A percentile compares a stretch with the other conserved stretches of the same genome.
Conservation (phyloP, 371 early-diverging fungal genomes). For the Smittium mucronatum region DNA sequence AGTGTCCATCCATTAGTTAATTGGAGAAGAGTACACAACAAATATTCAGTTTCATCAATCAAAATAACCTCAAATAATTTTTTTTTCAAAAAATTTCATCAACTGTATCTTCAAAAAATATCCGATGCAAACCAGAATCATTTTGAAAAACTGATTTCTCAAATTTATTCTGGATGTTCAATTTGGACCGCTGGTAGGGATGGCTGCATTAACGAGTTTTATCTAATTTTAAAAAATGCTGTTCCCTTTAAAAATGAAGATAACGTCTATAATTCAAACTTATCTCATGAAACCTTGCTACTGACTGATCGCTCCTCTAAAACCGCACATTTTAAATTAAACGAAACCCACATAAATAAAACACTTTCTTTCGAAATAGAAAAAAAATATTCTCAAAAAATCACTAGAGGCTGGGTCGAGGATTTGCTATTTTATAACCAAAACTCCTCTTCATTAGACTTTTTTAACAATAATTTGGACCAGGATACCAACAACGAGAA, state of each 20-base stretch:
- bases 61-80: too few species aligned
- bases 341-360: too few species aligned
- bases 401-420: slow-evolving; percentile 10
- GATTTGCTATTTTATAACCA: neutral
- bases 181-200: slow-evolving; percentile 8
- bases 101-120: too few species aligned
- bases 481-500: too few species aligned
- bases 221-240: neutral
- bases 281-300: neutral
- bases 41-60: neutral
- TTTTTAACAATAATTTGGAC: too few species aligned
- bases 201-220: slow-evolving; percentile 4
- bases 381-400: neutral
- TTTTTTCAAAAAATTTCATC: too few species aligned
- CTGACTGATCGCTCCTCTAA: neutral
- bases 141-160: neutral
- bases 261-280: too few species aligned
- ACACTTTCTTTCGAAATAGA: too few species aligned
- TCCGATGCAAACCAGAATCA: too few species aligned
- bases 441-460: neutral
- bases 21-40: slow-evolving; percentile 9
- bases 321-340: neutral
- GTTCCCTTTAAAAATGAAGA: too few species aligned
- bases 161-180: neutral
- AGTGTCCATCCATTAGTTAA: neutral